phyloP scores from a whole-genome alignment of 2,329 filamentous ascomycete genomes.

The Trichoderma endophyticum region DNA sequence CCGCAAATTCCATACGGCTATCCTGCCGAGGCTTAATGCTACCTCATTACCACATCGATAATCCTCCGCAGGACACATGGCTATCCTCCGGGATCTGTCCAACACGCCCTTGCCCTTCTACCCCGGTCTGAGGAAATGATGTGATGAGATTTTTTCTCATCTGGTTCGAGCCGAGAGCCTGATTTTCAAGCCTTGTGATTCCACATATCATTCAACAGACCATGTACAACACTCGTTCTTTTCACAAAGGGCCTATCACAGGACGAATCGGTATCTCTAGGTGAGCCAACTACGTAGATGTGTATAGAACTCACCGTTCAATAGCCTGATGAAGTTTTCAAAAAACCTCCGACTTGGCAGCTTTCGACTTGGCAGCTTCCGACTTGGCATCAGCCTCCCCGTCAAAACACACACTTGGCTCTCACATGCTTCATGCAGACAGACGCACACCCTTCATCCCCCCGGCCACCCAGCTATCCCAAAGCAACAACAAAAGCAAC shows the following conservation, averaged over 20 bases:
- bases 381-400: constrained; percentile 1
- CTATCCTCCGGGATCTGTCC: neutral
- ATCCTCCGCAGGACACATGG: neutral
- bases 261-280: neutral
- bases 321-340: neutral
- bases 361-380: neutral
- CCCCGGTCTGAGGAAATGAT: neutral
- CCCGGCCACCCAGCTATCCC: neutral
- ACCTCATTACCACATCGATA: neutral
- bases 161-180: neutral
- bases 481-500: neutral
- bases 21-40: neutral
- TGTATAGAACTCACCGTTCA: neutral
- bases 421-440: neutral
- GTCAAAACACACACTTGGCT: neutral
- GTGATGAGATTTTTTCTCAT: neutral
- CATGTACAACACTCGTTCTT: neutral
- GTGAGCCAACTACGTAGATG: neutral
- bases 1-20: neutral
- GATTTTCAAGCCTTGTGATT: neutral
- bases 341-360: constrained; percentile 8
- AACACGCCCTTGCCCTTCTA: neutral
- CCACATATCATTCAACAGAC: neutral
- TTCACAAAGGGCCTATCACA: neutral
- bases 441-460: neutral